These are phyloP conservation scores for Ganoderma multipileum DNA, from an alignment of 1,284 basidiomycete genomes.

Conservation along the genomic window DNA sequence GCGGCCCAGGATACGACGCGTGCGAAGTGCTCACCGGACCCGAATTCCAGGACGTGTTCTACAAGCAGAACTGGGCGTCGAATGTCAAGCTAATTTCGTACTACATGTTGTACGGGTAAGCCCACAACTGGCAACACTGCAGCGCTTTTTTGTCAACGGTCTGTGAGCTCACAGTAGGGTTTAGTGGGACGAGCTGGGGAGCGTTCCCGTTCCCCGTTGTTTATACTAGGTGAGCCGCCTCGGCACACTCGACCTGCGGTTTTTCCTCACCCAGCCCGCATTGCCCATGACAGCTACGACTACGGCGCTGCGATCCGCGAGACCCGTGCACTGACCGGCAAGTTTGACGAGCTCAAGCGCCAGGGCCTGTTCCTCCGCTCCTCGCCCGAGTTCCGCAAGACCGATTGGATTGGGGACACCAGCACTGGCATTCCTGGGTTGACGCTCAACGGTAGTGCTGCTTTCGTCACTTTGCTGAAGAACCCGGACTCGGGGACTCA, in stretches of 20 bases:
- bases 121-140: neutral
- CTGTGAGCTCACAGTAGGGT: neutral
- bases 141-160: too few relatives aligned
- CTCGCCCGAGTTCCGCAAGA: too few relatives aligned
- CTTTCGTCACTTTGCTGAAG: constrained; percentile 65
- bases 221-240: constrained; percentile 50
- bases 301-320: constrained; percentile 74
- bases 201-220: constrained; percentile 71
- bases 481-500: constrained; percentile 70
- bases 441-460: constrained; percentile 43
- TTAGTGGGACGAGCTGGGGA: constrained; percentile 83
- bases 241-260: neutral
- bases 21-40: constrained; percentile 68
- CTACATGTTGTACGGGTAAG: constrained; percentile 80
- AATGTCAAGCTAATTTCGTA: constrained; percentile 81
- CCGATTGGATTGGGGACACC: neutral
- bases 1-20: constrained; percentile 62
- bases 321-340: constrained; percentile 67
- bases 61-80: constrained; percentile 75
- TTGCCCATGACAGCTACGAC: constrained; percentile 55
- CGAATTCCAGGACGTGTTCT: constrained; percentile 78
- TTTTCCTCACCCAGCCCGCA: constrained; percentile 34
- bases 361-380: constrained; percentile 74
- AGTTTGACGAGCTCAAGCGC: constrained; percentile 77
- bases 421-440: constrained; percentile 78